Base-by-base conservation (phyloP, 331 rosid genomes). In the Pyracantha coccinea region DNA sequence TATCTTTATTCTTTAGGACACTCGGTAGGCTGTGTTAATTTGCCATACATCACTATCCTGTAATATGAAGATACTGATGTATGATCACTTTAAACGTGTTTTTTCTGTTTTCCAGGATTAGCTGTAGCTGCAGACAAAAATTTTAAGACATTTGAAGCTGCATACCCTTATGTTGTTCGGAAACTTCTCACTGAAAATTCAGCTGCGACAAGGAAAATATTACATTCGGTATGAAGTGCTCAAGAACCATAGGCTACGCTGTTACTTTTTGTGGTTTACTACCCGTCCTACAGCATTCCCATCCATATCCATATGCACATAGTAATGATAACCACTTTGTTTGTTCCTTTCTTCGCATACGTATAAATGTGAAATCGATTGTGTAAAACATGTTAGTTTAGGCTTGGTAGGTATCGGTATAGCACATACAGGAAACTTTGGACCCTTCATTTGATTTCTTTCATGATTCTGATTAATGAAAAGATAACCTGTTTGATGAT, bases 141-240 rank as follows among this genome's bases (percentile, higher is more conserved):
- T 72, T 94, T 91, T 60, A 94, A 92, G 86, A 94, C 99, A 75
- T 94, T 94, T 86, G 97, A 90, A 85, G 93, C 97, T 73, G 99
- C 97, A 76, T 92, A 90, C 74, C 97, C 99, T 67, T 92, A 86
- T 65, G 99, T 94, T 69, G 93, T 87, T 59, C 92, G 86, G 80
- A 94, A 94, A 77, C 95, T 94, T 76, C 89, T 92, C 67, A 94
- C 97, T 28, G 97, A 94, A 71, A 94, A 94, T 79, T 88, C 99
- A 47, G 80, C 88, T 25, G 93, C 75, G 32, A 85, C 91, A 31
- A 89, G 87, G 76, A 88, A 86, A 54, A 94, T 94, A 73, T 80
- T 92, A 75, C 89, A 90, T 77, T 90, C 96, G 91, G 99, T 92
- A 85, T 71, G 45, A 53, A 41, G 66, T 79, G 35, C 71, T 72